Base-by-base conservation (phyloP, 139 green algal genomes). In the Picochlorum sp. region DNA sequence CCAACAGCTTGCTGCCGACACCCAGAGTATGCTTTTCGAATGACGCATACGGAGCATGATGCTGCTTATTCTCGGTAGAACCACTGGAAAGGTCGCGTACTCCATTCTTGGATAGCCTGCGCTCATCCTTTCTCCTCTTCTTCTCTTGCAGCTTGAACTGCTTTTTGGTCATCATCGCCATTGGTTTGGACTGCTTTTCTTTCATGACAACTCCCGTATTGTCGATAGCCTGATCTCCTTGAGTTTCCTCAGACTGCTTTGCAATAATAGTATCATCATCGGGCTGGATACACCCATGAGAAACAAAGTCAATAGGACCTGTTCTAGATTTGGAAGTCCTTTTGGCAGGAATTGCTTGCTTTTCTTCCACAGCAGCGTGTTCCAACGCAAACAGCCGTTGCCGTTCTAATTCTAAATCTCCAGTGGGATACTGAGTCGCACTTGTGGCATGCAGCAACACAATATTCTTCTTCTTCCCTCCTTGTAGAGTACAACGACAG, bases 11-110 rank as follows among this genome's bases (percentile, higher is more conserved):
- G 11, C 64, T 81, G 6, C 85, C 85, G 63, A 91, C 86, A 14
- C 85, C 85, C 4, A 70, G 82, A 6, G 80, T 89, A 66, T 92
- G 85, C 49, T 45, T 51, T 69, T 92, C 85, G 65, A 92, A 92
- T 13, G 62, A 65, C 20, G 78, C 85, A 71, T 77, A 92, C 3
- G 51, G 26, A 11, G 21, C 21, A 8, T 26, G n/a, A 23, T n/a
- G 6, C n/a, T 59, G 34, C 8, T 21, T 15, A 11, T 20, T 55
- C 10, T 13, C 49, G 8, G 49, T 55, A 20, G 6, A n/a, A 21
- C 49, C n/a, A 13, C 7, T 55, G 49, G 5, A 24, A 21, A 6
- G 18, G 1, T 55, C n/a, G 49, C 49, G 5, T 20, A 10, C n/a
- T 9, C n/a, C n/a, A 20, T 55, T 55, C 18, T 21, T 55, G 49